These are phyloP conservation scores for thale cress (Arabidopsis thaliana) DNA, from an alignment of 345 rosid genomes.

Conservation along the genomic window DNA sequence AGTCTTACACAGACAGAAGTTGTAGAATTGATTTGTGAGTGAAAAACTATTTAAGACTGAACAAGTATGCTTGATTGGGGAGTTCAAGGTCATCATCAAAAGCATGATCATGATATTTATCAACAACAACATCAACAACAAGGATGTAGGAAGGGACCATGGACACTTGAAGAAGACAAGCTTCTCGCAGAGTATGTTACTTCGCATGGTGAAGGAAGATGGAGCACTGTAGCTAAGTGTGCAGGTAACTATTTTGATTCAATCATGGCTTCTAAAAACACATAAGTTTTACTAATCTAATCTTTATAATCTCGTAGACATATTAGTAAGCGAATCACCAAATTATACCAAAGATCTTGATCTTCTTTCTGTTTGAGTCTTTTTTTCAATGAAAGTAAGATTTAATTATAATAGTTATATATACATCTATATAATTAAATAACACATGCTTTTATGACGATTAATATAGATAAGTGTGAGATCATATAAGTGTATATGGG, in stretches of 20 bases:
- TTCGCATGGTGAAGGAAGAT: constrained; percentile 76
- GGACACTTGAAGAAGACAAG: constrained; percentile 87
- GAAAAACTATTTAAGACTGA: constrained; percentile 30
- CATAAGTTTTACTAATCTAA: too few species aligned
- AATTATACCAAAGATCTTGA: background rate
- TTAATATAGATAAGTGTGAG: constrained; percentile 13
- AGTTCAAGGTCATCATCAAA: constrained; percentile 36
- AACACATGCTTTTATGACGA: constrained; percentile 19
- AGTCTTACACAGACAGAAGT: background rate
- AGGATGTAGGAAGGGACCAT: constrained; percentile 84
- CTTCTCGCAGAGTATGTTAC: constrained; percentile 63
- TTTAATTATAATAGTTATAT: background rate
- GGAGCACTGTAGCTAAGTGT: constrained; percentile 73
- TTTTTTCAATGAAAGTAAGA: background rate
- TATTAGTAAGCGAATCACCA: background rate
- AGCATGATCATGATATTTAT: constrained; percentile 34
- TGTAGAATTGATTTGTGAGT: constrained; percentile 10
- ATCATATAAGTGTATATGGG: constrained; percentile 1
- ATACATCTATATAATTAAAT: background rate
- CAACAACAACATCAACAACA: constrained; percentile 33
- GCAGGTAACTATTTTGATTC: constrained; percentile 53
- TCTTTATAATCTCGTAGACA: background rate
- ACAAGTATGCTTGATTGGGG: constrained; percentile 57
- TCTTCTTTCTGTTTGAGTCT: background rate
- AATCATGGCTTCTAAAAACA: background rate